These are phyloP conservation scores for Annulohypoxylon truncatum DNA, from an alignment of 2,329 filamentous ascomycete species.

Conservation along the genomic window DNA sequence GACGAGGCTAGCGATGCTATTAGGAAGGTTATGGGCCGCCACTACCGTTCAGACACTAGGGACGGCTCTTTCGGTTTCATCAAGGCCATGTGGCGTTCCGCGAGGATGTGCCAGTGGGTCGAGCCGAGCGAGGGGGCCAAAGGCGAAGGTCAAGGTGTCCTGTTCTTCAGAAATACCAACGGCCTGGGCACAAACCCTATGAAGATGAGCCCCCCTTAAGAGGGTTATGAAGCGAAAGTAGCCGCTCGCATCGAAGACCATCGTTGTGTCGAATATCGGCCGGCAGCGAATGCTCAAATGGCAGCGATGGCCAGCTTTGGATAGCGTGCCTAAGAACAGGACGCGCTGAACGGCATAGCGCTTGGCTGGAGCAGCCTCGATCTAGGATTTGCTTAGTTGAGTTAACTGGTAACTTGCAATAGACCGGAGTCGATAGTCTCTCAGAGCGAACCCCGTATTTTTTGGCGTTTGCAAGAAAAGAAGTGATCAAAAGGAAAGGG, in stretches of 20 bases:
- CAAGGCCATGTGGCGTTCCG: slow-evolving; percentile 80
- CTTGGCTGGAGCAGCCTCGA: neutral
- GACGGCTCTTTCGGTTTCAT: slow-evolving; percentile 87
- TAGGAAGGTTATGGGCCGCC: slow-evolving; percentile 92
- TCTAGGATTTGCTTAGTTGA: neutral
- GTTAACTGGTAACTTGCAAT: slow-evolving; percentile 1
- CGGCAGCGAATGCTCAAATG: neutral
- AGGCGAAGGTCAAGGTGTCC: slow-evolving; percentile 83
- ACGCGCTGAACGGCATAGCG: neutral
- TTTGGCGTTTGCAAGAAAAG: neutral
- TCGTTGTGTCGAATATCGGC: neutral
- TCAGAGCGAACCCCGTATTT: neutral
- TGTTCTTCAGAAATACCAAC: slow-evolving; percentile 97
- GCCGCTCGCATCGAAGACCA: neutral
- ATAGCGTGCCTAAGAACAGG: slow-evolving; percentile 7
- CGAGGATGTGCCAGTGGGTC: slow-evolving; percentile 95
- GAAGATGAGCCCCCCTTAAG: slow-evolving; percentile 43
- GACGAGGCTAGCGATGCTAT: slow-evolving; percentile 95
- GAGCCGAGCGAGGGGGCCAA: slow-evolving; percentile 86
- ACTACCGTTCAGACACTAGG: slow-evolving; percentile 87
- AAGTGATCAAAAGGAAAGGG: neutral
- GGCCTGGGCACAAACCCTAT: slow-evolving; percentile 73
- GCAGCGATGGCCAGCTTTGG: neutral
- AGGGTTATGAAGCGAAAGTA: slow-evolving; percentile 18
- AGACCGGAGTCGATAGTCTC: neutral